These are phyloP conservation scores for Myxozyma nipponensis DNA, from an alignment of 805 yeast genomes.

Conservation along the genomic window DNA sequence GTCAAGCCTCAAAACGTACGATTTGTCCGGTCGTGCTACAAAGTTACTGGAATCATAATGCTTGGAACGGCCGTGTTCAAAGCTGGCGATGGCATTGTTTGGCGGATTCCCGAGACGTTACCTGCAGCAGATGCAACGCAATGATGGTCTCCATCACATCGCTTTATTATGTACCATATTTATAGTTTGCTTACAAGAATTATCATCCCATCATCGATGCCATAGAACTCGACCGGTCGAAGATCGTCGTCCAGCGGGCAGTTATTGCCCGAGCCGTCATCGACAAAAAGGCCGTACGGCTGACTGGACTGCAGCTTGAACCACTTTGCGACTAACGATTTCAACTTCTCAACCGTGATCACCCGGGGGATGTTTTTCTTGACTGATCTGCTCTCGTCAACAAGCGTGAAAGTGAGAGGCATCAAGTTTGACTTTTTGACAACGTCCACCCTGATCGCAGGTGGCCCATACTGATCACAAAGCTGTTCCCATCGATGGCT, in stretches of 20 bases:
- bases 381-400: neutral
- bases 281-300: neutral
- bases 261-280: slow-evolving; percentile 4
- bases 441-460: neutral
- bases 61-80: slow-evolving; percentile 16
- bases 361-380: slow-evolving; percentile 6
- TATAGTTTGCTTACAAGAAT: neutral
- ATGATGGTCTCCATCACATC: too few relatives aligned
- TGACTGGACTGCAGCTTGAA: slow-evolving; percentile 3
- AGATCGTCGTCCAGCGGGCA: slow-evolving; percentile 10
- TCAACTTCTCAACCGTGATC: slow-evolving; percentile 17
- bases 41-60: slow-evolving; percentile 6
- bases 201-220: slow-evolving; percentile 10
- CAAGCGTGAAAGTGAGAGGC: neutral
- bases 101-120: slow-evolving; percentile 16
- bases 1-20: slow-evolving; percentile 15
- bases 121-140: neutral
- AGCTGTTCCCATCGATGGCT: slow-evolving; percentile 44
- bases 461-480: slow-evolving; percentile 23
- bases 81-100: slow-evolving; percentile 27
- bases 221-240: slow-evolving; percentile 15
- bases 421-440: neutral
- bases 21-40: slow-evolving; percentile 5
- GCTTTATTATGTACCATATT: neutral
- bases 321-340: slow-evolving; percentile 14